phyloP scores from a whole-genome alignment of 2,329 filamentous ascomycete species.

The Penicillium brasilianum region DNA sequence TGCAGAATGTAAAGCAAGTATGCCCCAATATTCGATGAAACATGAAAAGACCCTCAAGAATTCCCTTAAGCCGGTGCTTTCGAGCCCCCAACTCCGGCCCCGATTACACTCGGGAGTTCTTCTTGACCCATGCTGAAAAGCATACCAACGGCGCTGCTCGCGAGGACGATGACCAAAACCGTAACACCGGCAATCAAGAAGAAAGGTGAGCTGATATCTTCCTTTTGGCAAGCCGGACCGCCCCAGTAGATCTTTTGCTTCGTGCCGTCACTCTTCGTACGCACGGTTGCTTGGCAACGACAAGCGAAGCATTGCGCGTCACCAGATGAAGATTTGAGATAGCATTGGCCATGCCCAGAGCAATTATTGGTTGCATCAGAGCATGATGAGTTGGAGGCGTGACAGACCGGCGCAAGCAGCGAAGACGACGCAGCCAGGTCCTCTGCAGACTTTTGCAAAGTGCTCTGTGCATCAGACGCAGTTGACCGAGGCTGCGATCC shows the following conservation, averaged over 20 bases:
- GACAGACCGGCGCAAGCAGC: slow-evolving; percentile 73
- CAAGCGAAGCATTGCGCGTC: slow-evolving; percentile 75
- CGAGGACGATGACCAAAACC: slow-evolving; percentile 69
- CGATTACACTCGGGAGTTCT: slow-evolving; percentile 90
- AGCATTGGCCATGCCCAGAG: slow-evolving; percentile 79
- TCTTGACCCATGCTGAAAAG: slow-evolving; percentile 83
- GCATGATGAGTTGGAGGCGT: slow-evolving; percentile 72
- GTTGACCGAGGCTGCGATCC: slow-evolving; percentile 1
- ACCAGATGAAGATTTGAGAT: slow-evolving; percentile 64
- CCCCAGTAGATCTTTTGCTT: slow-evolving; percentile 76
- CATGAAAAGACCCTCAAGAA: neutral
- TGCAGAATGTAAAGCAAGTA: slow-evolving; percentile 3
- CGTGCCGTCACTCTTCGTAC: slow-evolving; percentile 51
- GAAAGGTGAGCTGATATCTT: slow-evolving; percentile 86
- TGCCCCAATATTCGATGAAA: neutral
- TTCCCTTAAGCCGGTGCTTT: slow-evolving; percentile 53
- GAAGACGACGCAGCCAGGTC: slow-evolving; percentile 41
- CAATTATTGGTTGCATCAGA: slow-evolving; percentile 74
- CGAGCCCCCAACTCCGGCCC: slow-evolving; percentile 83
- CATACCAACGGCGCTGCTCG: slow-evolving; percentile 75
- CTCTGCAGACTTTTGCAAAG: slow-evolving; percentile 26
- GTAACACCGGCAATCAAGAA: slow-evolving; percentile 81
- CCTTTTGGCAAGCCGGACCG: slow-evolving; percentile 86
- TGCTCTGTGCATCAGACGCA: slow-evolving; percentile 4
- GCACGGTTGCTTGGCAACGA: slow-evolving; percentile 68